These are phyloP conservation scores for Tulasnella sp. DNA, from an alignment of 768 basidiomycete species.

Conservation along the genomic window DNA sequence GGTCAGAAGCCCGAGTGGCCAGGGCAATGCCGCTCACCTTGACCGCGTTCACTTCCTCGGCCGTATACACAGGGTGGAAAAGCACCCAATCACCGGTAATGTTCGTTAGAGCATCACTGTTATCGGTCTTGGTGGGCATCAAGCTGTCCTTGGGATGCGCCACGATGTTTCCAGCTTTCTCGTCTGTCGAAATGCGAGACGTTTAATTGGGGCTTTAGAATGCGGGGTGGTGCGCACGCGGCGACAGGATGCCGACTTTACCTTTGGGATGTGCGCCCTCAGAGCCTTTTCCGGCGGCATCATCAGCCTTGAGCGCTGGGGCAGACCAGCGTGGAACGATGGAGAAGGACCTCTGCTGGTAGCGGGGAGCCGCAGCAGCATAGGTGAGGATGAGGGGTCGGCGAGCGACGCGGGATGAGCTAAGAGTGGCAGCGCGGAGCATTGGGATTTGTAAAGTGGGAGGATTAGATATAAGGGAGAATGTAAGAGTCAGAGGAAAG, in stretches of 20 bases:
- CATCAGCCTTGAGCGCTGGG: constrained; percentile 22
- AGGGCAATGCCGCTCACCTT: constrained; percentile 19
- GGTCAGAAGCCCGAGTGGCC: background rate
- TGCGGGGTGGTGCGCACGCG: background rate
- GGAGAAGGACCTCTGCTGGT: constrained; percentile 20
- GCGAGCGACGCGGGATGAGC: constrained; percentile 3
- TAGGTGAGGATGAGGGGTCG: constrained; percentile 20
- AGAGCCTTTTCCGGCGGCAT: constrained; percentile 21
- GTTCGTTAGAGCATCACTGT: background rate
- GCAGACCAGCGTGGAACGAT: background rate
- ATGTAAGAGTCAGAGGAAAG: constrained; percentile 5
- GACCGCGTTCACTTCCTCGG: constrained; percentile 59
- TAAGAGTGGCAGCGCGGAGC: background rate
- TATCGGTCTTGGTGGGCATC: background rate
- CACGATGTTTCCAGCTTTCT: constrained; percentile 7
- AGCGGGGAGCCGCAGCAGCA: background rate
- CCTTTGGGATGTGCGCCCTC: constrained; percentile 33
- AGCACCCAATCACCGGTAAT: constrained; percentile 67
- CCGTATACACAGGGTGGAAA: constrained; percentile 89
- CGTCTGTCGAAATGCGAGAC: background rate
- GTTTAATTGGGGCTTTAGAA: background rate
- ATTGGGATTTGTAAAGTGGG: background rate
- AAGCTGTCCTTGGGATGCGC: background rate
- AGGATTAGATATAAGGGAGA: background rate
- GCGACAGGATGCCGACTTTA: background rate